A percentile compares a stretch with the other conserved stretches of the same genome.
Conservation (phyloP, 345 rosid species). For the Rhodamnia argentea region DNA sequence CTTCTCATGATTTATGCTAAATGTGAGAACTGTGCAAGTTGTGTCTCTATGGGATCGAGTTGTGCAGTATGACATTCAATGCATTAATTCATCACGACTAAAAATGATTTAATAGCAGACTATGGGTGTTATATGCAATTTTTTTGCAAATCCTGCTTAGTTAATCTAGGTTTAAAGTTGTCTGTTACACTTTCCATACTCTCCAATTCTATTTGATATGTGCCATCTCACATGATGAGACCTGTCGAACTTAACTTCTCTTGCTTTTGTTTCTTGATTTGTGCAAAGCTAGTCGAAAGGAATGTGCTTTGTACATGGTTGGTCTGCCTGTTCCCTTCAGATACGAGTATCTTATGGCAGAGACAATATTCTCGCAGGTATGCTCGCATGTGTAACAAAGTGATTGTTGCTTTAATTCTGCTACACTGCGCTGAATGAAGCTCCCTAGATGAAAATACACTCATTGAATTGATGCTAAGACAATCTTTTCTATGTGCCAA, state of each 20-base stretch:
- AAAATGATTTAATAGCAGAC: background rate
- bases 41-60: background rate
- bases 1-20: background rate
- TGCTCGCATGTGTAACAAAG: background rate
- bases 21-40: background rate
- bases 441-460: background rate
- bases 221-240: background rate
- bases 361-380: slow-evolving; percentile 97
- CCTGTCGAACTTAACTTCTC: slow-evolving; percentile 6
- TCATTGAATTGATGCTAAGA: background rate
- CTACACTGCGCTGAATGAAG: background rate
- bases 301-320: slow-evolving; percentile 93
- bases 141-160: background rate
- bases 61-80: background rate
- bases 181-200: background rate
- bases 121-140: background rate
- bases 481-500: background rate
- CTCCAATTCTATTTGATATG: no score
- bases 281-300: slow-evolving; percentile 98
- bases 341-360: slow-evolving; percentile 97
- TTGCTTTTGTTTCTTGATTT: slow-evolving; percentile 42
- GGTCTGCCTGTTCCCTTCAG: slow-evolving; percentile 93
- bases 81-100: background rate
- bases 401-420: background rate
- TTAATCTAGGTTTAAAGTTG: background rate